Percentiles rank a stretch among this genome's conserved stretches.
Evolutionary conservation across 2,329 filamentous ascomycete species (phyloP).

Genomic region (Didymella sp.): DNA sequence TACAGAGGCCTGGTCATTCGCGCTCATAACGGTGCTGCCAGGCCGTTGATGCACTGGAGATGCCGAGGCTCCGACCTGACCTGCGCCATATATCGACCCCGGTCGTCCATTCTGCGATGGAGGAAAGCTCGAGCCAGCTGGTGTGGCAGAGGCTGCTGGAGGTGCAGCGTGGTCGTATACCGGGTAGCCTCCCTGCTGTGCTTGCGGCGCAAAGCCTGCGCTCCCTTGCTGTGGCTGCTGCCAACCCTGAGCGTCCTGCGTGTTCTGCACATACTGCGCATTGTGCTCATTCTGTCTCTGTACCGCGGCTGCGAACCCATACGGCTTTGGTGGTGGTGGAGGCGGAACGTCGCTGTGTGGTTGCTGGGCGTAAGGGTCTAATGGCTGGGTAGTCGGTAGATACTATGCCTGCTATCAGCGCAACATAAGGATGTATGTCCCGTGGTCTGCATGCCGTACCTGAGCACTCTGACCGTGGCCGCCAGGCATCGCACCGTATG

Average conservation of each 20-base stretch:
- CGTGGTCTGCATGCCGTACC: conserved; percentile 17
- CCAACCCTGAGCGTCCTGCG: conserved; percentile 24
- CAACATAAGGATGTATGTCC: not conserved
- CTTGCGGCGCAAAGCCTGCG: conserved; percentile 28
- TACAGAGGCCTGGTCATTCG: conserved; percentile 43
- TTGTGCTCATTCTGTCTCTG: conserved; percentile 21
- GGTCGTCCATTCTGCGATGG: conserved; percentile 36
- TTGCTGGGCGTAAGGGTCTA: conserved; percentile 33
- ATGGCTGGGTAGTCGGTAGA: conserved; percentile 13
- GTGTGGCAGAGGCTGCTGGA: conserved; percentile 40
- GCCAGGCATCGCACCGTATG: conserved; percentile 45
- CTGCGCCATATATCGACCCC: conserved; percentile 40
- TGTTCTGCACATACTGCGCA: conserved; percentile 13
- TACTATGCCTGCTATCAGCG: conserved; percentile 8
- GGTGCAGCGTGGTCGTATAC: conserved; percentile 38
- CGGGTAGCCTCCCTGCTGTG: conserved; percentile 39
- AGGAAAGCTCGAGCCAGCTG: conserved; percentile 44
- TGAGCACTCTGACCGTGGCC: conserved; percentile 29
- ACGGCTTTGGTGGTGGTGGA: conserved; percentile 48
- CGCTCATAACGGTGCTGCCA: conserved; percentile 34
- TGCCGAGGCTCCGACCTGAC: conserved; percentile 27
- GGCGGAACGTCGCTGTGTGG: conserved; percentile 41
- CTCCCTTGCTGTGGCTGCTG: conserved; percentile 31
- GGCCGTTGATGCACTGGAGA: conserved; percentile 31
- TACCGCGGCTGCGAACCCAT: conserved; percentile 40